These are phyloP conservation scores for Mrakiaceae sp. DNA, from an alignment of 1,284 basidiomycete genomes.

Conservation along the genomic window DNA sequence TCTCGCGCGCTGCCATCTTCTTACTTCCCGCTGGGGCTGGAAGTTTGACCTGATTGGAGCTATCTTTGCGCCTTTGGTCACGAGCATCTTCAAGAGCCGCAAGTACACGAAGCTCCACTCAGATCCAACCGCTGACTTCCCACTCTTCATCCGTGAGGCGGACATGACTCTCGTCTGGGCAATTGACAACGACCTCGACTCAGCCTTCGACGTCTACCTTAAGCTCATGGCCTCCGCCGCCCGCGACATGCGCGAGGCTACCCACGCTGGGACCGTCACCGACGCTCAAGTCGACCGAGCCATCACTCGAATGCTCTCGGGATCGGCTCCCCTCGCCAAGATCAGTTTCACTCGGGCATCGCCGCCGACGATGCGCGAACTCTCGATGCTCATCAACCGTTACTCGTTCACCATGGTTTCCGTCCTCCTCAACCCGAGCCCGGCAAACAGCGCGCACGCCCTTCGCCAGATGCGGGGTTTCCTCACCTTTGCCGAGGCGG, in stretches of 20 bases:
- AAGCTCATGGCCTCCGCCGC: slow-evolving; percentile 58
- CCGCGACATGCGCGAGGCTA: slow-evolving; percentile 27
- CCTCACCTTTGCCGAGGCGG: slow-evolving; percentile 56
- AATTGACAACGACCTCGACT: slow-evolving; percentile 47
- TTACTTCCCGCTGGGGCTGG: slow-evolving; percentile 69
- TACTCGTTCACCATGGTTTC: slow-evolving; percentile 67
- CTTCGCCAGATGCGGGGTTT: slow-evolving; percentile 53
- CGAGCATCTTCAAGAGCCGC: slow-evolving; percentile 67
- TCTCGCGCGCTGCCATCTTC: slow-evolving; percentile 57
- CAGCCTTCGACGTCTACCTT: slow-evolving; percentile 67
- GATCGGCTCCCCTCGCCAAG: slow-evolving; percentile 61
- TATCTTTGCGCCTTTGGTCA: slow-evolving; percentile 52
- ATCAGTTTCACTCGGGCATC: slow-evolving; percentile 51
- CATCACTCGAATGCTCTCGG: slow-evolving; percentile 45
- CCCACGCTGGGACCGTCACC: slow-evolving; percentile 32
- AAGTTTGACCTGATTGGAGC: slow-evolving; percentile 46
- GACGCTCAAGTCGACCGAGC: slow-evolving; percentile 50
- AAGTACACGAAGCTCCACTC: slow-evolving; percentile 65
- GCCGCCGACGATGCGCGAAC: slow-evolving; percentile 46
- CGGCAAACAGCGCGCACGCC: slow-evolving; percentile 43
- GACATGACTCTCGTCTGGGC: slow-evolving; percentile 47
- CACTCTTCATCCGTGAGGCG: slow-evolving; percentile 57
- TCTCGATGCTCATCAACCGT: slow-evolving; percentile 78
- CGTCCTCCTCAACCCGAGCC: slow-evolving; percentile 55
- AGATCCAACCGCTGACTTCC: slow-evolving; percentile 59